Base-by-base conservation (phyloP, 306 rosid species). In the Mucuna pruriens region DNA sequence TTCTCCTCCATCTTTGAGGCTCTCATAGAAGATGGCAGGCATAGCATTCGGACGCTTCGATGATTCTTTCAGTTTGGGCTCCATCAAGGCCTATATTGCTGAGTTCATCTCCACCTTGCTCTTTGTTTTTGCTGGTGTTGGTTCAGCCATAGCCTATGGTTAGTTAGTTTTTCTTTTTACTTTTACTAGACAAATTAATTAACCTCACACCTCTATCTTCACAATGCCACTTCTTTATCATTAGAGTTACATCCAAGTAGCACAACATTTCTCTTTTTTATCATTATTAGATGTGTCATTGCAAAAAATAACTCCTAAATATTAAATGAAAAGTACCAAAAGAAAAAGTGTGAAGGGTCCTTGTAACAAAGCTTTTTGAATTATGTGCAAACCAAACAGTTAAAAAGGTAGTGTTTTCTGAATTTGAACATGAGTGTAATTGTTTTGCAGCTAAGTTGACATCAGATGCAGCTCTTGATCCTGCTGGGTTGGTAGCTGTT, bases 51-150 rank as follows among this genome's bases (percentile, higher is more conserved):
- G 98, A 74, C 82, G 93, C 6, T 87, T 86, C 5, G 88, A 89
- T 61, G 97, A 94, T 88, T 87, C 98, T 29, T 90, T 92, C 74
- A 92, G 93, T 68, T 44, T 89, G 13, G 79, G 82, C 63, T 94
- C 97, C 62, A 58, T 91, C 46, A 94, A 83, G 81, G 93, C 97
- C 77, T 94, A 94, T 80, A 40, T 94, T 72, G 94, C 96, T 31
- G 97, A 94, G 94, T 94, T 94, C 94, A 89, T 90, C 93, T 94
- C 97, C 71, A 94, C 98, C 80, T 82, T 94, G 80, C 83, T 94
- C 88, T 94, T 94, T 71, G 97, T 94, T 78, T 94, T 94, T 61
- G 97, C 97, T 10, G 97, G 97, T 69, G 93, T 92, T 82, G 98
- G 98, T 19, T 94, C 93, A 17, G 94, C 91, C 87, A 87, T 92